Evolutionary conservation across 2,329 filamentous ascomycete genomes (phyloP).

Genomic region (Trichoderma simmonsii): DNA sequence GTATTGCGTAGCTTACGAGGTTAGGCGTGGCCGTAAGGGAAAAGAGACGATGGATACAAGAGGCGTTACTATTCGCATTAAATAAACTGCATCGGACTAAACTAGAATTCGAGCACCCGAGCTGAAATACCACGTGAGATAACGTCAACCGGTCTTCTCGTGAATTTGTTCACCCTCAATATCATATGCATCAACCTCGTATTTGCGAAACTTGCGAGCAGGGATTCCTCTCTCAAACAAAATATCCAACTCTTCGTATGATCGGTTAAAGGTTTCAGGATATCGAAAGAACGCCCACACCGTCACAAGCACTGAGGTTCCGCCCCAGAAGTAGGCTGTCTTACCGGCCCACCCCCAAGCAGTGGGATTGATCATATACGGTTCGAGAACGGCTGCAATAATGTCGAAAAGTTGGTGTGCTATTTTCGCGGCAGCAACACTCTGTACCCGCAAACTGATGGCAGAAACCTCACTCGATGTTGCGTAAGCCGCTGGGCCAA

Average conservation of each 20-base stretch:
- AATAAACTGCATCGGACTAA: too few relatives aligned
- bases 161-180: neutral
- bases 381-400: constrained; percentile 40
- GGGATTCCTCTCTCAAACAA: constrained; percentile 32
- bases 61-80: neutral
- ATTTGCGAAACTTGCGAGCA: constrained; percentile 33
- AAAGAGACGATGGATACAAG: neutral
- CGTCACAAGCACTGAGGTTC: constrained; percentile 45
- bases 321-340: constrained; percentile 47
- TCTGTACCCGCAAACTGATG: constrained; percentile 52
- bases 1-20: neutral
- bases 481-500: constrained; percentile 53
- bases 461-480: constrained; percentile 53
- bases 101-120: neutral
- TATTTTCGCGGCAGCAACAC: constrained; percentile 49
- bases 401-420: constrained; percentile 47
- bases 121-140: too few relatives aligned
- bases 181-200: constrained; percentile 1
- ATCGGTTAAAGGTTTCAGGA: constrained; percentile 51
- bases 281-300: constrained; percentile 50
- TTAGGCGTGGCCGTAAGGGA: neutral
- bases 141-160: neutral
- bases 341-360: constrained; percentile 49
- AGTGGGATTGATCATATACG: constrained; percentile 42
- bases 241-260: constrained; percentile 41